Percentiles rank a stretch among this genome's conserved stretches.
These are phyloP conservation scores for Penicillium sp. DNA, from an alignment of 2,329 filamentous ascomycete genomes.

Conservation along the genomic window DNA sequence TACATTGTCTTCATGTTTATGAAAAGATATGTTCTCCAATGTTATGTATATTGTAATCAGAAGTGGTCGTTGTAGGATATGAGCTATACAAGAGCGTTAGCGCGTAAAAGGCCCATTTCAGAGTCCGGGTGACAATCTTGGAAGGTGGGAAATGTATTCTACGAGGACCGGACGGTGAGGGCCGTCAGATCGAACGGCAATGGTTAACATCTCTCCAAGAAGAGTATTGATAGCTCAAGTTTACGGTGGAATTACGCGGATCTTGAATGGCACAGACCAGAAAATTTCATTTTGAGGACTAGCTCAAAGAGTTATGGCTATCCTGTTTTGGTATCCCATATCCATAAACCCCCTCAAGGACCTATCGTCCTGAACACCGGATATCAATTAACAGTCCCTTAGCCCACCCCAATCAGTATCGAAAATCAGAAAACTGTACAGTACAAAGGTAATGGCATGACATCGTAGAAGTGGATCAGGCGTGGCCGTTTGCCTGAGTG, in stretches of 20 bases:
- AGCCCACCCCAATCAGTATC: not conserved
- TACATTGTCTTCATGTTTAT: not conserved
- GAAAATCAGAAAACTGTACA: constrained; percentile 20
- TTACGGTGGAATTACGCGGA: not conserved
- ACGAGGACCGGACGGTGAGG: no score
- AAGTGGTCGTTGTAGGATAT: not conserved
- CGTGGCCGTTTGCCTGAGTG: constrained; percentile 34
- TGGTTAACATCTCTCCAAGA: not conserved
- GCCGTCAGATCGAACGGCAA: no score
- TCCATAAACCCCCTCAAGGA: constrained; percentile 14
- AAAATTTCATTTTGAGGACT: not conserved
- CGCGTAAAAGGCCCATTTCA: no score
- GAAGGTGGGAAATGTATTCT: no score
- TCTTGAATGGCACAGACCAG: not conserved
- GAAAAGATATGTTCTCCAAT: not conserved
- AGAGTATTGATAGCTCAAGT: not conserved
- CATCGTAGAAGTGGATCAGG: constrained; percentile 7
- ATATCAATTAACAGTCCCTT: not conserved
- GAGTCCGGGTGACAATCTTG: not conserved
- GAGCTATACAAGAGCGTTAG: no score
- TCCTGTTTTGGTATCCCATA: constrained; percentile 14
- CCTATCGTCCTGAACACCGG: constrained; percentile 13
- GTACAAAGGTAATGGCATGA: constrained; percentile 6
- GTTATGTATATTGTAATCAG: not conserved
- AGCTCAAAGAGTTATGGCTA: not conserved